These are phyloP conservation scores for Syzygium grande DNA, from an alignment of 345 rosid genomes.

Conservation along the genomic window DNA sequence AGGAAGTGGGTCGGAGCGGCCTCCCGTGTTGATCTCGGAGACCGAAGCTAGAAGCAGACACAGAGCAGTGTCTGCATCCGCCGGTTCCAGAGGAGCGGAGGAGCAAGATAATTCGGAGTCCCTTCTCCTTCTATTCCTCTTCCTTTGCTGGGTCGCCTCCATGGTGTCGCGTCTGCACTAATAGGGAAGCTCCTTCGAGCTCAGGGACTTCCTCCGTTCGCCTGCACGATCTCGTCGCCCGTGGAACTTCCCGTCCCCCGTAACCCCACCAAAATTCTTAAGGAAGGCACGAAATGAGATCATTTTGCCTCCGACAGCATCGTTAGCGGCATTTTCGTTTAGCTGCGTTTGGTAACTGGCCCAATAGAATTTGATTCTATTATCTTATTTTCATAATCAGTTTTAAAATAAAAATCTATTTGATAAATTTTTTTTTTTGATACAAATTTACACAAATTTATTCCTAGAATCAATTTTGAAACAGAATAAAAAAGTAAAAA, in stretches of 20 bases:
- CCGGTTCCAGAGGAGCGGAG: not conserved
- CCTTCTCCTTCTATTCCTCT: not conserved
- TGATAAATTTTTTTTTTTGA: too few relatives aligned
- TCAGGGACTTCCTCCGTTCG: not conserved
- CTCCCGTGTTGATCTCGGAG: not conserved
- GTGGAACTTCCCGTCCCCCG: not conserved
- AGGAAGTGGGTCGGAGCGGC: not conserved
- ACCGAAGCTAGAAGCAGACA: conserved; percentile 27
- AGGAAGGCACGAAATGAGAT: too few relatives aligned
- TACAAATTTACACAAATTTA: too few relatives aligned
- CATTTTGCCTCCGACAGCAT: too few relatives aligned
- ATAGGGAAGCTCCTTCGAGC: not conserved
- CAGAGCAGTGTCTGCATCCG: conserved; percentile 6
- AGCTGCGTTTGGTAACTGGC: too few relatives aligned
- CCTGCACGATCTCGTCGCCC: not conserved
- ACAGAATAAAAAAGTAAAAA: too few relatives aligned
- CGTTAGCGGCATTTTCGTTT: too few relatives aligned
- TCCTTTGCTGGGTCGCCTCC: not conserved
- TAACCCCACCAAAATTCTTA: too few relatives aligned
- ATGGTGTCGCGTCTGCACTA: not conserved
- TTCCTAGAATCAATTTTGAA: too few relatives aligned
- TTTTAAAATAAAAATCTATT: too few relatives aligned
- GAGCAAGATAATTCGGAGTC: not conserved
- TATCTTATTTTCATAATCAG: too few relatives aligned
- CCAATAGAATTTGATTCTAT: too few relatives aligned